These are phyloP conservation scores for Crepidotus sp. DNA, from an alignment of 1,284 basidiomycete genomes.

Conservation along the genomic window DNA sequence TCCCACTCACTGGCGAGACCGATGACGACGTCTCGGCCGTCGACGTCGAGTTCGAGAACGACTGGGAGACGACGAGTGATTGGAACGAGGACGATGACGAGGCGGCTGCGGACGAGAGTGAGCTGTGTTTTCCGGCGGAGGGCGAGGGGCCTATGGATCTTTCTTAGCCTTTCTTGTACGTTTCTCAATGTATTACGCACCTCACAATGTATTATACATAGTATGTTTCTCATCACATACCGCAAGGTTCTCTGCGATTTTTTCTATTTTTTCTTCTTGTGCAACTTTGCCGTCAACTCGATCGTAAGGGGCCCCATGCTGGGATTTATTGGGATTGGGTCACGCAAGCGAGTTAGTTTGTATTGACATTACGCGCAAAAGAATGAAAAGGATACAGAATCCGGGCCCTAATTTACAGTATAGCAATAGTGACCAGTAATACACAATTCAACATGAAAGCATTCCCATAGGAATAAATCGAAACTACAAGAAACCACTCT, in stretches of 20 bases:
- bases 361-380: too few species aligned
- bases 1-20: conserved; percentile 41
- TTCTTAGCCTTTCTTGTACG: conserved; percentile 2
- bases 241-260: too few species aligned
- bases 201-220: neutral
- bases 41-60: conserved; percentile 87
- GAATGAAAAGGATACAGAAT: conserved; percentile 12
- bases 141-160: conserved; percentile 49
- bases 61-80: conserved; percentile 85
- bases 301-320: too few species aligned
- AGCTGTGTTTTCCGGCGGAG: conserved; percentile 50
- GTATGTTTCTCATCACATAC: neutral
- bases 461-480: conserved; percentile 1
- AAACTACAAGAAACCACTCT: conserved; percentile 72
- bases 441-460: conserved; percentile 10
- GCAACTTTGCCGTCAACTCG: too few species aligned
- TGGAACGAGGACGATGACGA: conserved; percentile 85
- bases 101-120: conserved; percentile 58
- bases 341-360: too few species aligned
- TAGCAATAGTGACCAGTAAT: conserved; percentile 16
- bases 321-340: too few species aligned
- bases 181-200: conserved; percentile 2
- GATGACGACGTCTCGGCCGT: conserved; percentile 46
- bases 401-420: conserved; percentile 13
- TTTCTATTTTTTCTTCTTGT: too few species aligned